Evolutionary conservation across 2,329 filamentous ascomycete genomes (phyloP), one percentile per base, ranked within the genome.

Genomic region (Chaetomium olivaceum): DNA sequence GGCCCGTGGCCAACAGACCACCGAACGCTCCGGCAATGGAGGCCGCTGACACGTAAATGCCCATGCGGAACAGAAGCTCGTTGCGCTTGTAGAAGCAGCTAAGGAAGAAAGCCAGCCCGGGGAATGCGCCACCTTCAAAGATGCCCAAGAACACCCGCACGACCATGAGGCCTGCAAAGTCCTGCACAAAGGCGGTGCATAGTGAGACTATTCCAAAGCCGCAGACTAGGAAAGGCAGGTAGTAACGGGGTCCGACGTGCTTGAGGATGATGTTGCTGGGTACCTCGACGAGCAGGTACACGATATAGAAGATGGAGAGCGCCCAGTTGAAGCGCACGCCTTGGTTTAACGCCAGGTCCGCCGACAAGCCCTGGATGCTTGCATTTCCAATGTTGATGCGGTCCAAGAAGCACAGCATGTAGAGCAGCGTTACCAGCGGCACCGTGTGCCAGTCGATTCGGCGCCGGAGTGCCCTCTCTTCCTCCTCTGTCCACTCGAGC

Each of bases 81-180:
- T 83, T 76, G 62, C 84, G 78, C 73, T 82, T 84, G 75, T 87
- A 87, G 72, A 85, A 86, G 59, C 79, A 82, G 62, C 80, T 82
- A 12, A 86, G 80, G 72, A 82, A 84, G 71, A 86, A 86, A 21
- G 83, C 82, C 68, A 86, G 80, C 11, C 84, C 83, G 50, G 84
- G 85, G 80, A 86, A 85, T 12, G 83, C 81, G 64, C 85, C 85
- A 29, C 84, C 84, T 71, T 87, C 85, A 48, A 85, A 85, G 5
- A 85, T 69, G 12, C 85, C 84, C 2, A 87, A 76, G 23, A 85
- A 76, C 4, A 81, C 78, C 39, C 85, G 79, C 4, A 80, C 77
- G 4, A 73, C 80, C 63, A 83, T 76, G 2, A 87, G 77, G 19
- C 80, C 79, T 19, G 74, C 72, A 62, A 82, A 85, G 54, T 76